phyloP scores from a whole-genome alignment of 192 early-diverging fungal species.

The Dissophora ornata region DNA sequence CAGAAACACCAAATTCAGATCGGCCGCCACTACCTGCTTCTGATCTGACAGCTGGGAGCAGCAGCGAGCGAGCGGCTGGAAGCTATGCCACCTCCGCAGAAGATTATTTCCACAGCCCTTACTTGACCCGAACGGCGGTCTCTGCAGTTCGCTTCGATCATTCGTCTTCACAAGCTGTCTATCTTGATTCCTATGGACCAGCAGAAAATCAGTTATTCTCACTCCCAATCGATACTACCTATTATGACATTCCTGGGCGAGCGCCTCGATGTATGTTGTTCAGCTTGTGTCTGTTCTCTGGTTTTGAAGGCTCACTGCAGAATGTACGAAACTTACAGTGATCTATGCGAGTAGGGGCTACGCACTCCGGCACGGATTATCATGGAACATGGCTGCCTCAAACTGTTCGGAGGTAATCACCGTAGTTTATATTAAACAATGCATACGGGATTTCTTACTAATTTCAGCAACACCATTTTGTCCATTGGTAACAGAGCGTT shows the following conservation, averaged over 20 bases:
- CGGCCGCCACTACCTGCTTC: not conserved
- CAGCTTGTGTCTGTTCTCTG: not conserved
- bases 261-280: conserved; percentile 79
- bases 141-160: conserved; percentile 63
- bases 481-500: conserved; percentile 61
- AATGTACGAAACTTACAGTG: too few relatives aligned
- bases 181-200: conserved; percentile 73
- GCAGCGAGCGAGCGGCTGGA: conserved; percentile 33
- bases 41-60: not conserved
- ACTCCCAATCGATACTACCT: conserved; percentile 80
- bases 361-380: conserved; percentile 93
- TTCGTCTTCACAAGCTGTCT: conserved; percentile 56
- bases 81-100: conserved; percentile 69
- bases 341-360: conserved; percentile 65
- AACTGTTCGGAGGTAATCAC: conserved; percentile 72
- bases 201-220: conserved; percentile 78
- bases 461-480: not conserved
- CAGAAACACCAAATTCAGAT: not conserved
- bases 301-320: too few relatives aligned
- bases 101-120: conserved; percentile 74
- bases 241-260: conserved; percentile 91
- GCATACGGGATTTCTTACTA: too few relatives aligned
- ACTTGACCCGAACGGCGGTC: conserved; percentile 69
- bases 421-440: too few relatives aligned
- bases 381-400: conserved; percentile 97